Percentiles rank a stretch among this genome's conserved stretches.
Evolutionary conservation across 2,329 filamentous ascomycete species (phyloP).

Genomic region (Ophiocordyceps unilateralis): DNA sequence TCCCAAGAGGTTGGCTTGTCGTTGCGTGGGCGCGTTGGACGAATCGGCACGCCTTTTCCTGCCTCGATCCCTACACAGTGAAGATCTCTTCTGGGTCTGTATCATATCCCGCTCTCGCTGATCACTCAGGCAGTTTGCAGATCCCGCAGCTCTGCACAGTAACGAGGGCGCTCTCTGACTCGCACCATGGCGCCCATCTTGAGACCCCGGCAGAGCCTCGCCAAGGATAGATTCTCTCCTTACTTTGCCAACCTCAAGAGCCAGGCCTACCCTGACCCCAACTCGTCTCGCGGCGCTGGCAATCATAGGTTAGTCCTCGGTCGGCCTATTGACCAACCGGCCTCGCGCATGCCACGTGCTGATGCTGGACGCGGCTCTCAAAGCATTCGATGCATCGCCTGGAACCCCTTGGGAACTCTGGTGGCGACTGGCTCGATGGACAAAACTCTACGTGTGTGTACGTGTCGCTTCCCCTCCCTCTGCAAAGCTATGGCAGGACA

Average conservation of each 20-base stretch:
- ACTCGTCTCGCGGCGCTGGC: conserved; percentile 31
- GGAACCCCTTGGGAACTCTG: conserved; percentile 72
- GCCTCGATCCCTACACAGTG: too few relatives aligned
- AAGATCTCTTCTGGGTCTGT: too few relatives aligned
- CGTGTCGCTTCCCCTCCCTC: conserved; percentile 12
- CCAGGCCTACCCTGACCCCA: conserved; percentile 51
- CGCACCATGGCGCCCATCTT: conserved; percentile 22
- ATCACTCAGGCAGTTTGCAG: too few relatives aligned
- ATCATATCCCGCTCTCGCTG: too few relatives aligned
- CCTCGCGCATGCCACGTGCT: conserved; percentile 2
- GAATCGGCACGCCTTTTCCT: too few relatives aligned
- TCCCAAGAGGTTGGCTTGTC: too few relatives aligned
- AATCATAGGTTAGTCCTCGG: conserved; percentile 35
- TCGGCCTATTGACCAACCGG: not conserved
- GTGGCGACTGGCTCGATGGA: conserved; percentile 67
- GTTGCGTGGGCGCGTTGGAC: too few relatives aligned
- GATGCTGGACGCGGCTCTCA: conserved; percentile 1
- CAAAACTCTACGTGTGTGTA: conserved; percentile 56
- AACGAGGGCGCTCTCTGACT: not conserved
- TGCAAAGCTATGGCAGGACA: not conserved
- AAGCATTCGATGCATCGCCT: conserved; percentile 68
- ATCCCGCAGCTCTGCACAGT: too few relatives aligned
- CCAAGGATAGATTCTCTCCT: conserved; percentile 51
- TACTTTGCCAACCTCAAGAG: conserved; percentile 54
- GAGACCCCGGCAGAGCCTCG: conserved; percentile 34